Conservation (phyloP, 805 yeast genomes). For the Kluyveromyces lactis region DNA sequence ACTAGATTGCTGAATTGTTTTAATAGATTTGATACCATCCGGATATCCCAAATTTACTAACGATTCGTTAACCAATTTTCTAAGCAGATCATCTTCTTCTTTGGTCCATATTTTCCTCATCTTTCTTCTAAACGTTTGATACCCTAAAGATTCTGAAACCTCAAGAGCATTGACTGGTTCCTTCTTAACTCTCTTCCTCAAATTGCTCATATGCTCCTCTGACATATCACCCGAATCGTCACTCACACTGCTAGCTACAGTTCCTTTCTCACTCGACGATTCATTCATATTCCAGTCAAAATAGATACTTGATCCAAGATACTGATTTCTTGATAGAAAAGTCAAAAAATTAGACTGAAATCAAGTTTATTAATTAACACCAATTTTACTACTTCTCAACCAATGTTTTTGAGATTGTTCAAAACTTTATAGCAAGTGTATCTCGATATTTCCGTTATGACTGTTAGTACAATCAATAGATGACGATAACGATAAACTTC, state of each 20-base stretch:
- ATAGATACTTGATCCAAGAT: too few relatives aligned
- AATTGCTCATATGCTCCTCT: background rate
- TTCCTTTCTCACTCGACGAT: too few relatives aligned
- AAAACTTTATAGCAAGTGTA: too few relatives aligned
- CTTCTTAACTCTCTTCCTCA: background rate
- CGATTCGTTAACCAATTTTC: slow-evolving; percentile 33
- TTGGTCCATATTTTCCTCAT: slow-evolving; percentile 66
- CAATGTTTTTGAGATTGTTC: too few relatives aligned
- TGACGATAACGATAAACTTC: too few relatives aligned
- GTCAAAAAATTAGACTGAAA: too few relatives aligned
- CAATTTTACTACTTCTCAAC: too few relatives aligned
- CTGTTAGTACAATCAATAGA: too few relatives aligned
- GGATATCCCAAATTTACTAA: slow-evolving; percentile 29
- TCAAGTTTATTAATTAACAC: too few relatives aligned
- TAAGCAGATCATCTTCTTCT: slow-evolving; percentile 59
- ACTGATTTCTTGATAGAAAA: too few relatives aligned
- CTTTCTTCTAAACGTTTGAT: slow-evolving; percentile 58
- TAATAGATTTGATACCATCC: slow-evolving; percentile 28
- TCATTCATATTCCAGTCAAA: too few relatives aligned
- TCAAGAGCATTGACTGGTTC: slow-evolving; percentile 31
- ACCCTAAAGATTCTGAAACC: slow-evolving; percentile 65
- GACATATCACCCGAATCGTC: background rate
- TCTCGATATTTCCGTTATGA: too few relatives aligned
- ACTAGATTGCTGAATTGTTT: slow-evolving; percentile 21
- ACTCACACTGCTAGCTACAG: background rate